These are phyloP conservation scores for Leccinum boreale DNA, from an alignment of 768 basidiomycete genomes.

Conservation along the genomic window DNA sequence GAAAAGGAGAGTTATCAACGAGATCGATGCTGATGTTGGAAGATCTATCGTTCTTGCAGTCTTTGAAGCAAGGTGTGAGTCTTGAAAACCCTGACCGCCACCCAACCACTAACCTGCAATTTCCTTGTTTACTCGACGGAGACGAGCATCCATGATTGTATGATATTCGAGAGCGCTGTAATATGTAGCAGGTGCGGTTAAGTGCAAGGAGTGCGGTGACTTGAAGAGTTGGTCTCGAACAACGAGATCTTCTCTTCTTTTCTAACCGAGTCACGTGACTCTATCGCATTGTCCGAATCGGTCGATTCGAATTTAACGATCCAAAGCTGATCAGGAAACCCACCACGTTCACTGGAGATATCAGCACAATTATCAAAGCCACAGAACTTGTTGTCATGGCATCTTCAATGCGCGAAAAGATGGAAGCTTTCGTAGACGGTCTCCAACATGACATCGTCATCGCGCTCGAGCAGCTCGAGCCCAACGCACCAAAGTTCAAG, in stretches of 20 bases:
- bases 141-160: constrained; percentile 75
- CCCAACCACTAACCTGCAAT: constrained; percentile 59
- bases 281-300: constrained; percentile 8
- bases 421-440: constrained; percentile 69
- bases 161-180: neutral
- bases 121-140: constrained; percentile 92
- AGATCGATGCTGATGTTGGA: constrained; percentile 85
- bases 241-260: constrained; percentile 3
- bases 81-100: neutral
- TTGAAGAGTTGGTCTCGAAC: neutral
- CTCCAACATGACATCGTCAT: constrained; percentile 81
- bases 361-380: too few species aligned
- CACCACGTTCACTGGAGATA: too few species aligned
- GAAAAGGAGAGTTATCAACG: constrained; percentile 86
- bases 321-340: neutral
- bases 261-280: constrained; percentile 22
- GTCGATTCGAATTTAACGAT: neutral
- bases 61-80: constrained; percentile 37
- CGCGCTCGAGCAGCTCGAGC: constrained; percentile 77
- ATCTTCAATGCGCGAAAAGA: constrained; percentile 64
- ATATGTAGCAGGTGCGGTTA: neutral
- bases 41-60: constrained; percentile 93
- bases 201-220: neutral
- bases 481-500: constrained; percentile 65
- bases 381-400: constrained; percentile 7